Percentiles rank a stretch among this genome's conserved stretches.
Evolutionary conservation across 1,139 yeast genomes (phyloP).

Genomic region (Sugiyamaella novakii): DNA sequence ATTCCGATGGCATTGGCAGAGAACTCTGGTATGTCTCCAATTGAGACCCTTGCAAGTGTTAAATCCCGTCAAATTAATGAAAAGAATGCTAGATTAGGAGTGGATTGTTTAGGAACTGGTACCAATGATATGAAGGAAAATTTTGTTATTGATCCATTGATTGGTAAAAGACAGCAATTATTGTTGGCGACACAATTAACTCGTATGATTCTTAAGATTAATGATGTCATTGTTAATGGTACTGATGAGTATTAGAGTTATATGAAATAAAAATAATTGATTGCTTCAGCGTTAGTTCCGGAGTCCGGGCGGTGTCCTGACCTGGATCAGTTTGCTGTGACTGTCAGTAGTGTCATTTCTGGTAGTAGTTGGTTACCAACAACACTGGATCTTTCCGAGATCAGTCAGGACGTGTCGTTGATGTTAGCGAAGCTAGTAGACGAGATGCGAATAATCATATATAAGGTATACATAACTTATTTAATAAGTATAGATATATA

Average conservation of each 20-base stretch:
- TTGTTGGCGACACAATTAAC: constrained; percentile 94
- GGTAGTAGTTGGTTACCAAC: too few species aligned
- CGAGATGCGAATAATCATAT: too few species aligned
- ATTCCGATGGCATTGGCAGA: constrained; percentile 96
- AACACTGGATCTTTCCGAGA: too few species aligned
- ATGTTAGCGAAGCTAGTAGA: too few species aligned
- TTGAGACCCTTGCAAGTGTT: constrained; percentile 80
- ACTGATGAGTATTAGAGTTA: constrained; percentile 56
- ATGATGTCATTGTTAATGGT: constrained; percentile 91
- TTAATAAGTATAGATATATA: too few species aligned
- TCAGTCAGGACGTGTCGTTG: too few species aligned
- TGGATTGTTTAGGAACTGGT: constrained; percentile 89
- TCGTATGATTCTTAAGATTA: constrained; percentile 95
- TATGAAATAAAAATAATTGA: neutral
- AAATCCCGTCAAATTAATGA: constrained; percentile 85
- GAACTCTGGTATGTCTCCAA: constrained; percentile 93
- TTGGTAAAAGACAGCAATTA: constrained; percentile 95
- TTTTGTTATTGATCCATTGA: constrained; percentile 94
- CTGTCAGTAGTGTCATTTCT: too few species aligned
- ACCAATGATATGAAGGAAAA: constrained; percentile 82
- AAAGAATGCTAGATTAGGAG: constrained; percentile 73
- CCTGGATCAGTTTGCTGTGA: neutral
- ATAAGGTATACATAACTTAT: too few species aligned
- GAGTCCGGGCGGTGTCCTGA: too few species aligned
- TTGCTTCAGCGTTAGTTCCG: too few species aligned